These are phyloP conservation scores for Tuber umbilicatum DNA, from an alignment of 495 filamentous ascomycete genomes.

Conservation along the genomic window DNA sequence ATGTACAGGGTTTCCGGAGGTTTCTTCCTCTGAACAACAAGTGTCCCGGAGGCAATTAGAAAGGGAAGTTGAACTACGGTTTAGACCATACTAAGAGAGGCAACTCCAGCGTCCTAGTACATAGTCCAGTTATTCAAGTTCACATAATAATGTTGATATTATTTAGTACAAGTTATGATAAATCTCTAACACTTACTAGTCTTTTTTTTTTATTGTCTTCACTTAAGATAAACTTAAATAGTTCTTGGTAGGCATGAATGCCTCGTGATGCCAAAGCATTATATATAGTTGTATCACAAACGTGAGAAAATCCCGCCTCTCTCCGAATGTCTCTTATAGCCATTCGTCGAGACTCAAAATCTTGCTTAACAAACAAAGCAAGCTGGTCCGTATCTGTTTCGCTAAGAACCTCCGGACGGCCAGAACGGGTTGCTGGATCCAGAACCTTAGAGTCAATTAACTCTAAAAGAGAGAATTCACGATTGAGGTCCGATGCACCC, in stretches of 20 bases:
- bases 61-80: no score
- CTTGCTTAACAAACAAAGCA: not conserved
- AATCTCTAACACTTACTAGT: not conserved
- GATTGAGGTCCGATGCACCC: no score
- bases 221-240: not conserved
- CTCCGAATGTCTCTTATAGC: not conserved
- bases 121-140: no score
- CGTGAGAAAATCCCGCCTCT: not conserved
- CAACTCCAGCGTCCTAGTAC: no score
- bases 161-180: no score
- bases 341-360: not conserved
- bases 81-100: no score
- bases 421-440: not conserved
- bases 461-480: not conserved
- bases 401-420: not conserved
- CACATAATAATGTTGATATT: no score
- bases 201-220: not conserved
- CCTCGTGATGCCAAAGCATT: not conserved
- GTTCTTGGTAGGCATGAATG: not conserved
- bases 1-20: no score
- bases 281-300: no score
- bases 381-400: not conserved
- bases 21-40: no score
- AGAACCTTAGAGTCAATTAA: slow-evolving; percentile 6
- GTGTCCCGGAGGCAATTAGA: no score